A percentile compares a stretch with the other conserved stretches of the same genome.
phyloP scores from a whole-genome alignment of 1,139 yeast species.

The Lodderomyces jiufengensis region DNA sequence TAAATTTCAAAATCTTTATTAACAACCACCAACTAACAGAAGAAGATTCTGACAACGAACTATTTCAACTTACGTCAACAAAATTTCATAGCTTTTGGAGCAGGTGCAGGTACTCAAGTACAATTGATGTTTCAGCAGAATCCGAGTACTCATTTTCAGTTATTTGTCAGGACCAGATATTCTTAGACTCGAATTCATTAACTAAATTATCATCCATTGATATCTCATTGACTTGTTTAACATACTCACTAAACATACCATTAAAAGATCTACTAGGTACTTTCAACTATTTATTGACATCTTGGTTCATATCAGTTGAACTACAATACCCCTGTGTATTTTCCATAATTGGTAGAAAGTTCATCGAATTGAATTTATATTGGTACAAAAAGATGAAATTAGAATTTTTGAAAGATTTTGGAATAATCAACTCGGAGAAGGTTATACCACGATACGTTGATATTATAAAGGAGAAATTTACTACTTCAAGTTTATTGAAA shows the following conservation, averaged over 20 bases:
- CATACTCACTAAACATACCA: too few species aligned
- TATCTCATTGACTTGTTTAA: conserved; percentile 11
- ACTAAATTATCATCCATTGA: not conserved
- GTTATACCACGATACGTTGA: not conserved
- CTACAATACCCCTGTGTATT: conserved; percentile 32
- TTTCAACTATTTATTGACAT: conserved; percentile 28
- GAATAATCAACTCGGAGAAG: too few species aligned
- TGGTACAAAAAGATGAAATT: conserved; percentile 9
- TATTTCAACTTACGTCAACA: conserved; percentile 12
- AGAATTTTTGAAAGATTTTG: conserved; percentile 5
- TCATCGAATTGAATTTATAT: conserved; percentile 22
- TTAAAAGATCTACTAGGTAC: conserved; percentile 6
- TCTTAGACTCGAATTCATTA: not conserved
- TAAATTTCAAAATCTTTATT: conserved; percentile 14
- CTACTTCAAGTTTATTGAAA: conserved; percentile 2
- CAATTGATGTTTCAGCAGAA: conserved; percentile 12
- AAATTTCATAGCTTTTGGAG: conserved; percentile 17
- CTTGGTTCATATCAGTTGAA: conserved; percentile 31
- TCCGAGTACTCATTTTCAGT: conserved; percentile 4
- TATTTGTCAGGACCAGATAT: conserved; percentile 2
- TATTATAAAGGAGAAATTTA: not conserved
- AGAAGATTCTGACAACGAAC: conserved; percentile 10
- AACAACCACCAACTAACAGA: conserved; percentile 15
- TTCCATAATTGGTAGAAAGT: conserved; percentile 32
- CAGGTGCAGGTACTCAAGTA: conserved; percentile 15